These are phyloP conservation scores for Moricandia moricandioides DNA, from an alignment of 345 rosid genomes.

Conservation along the genomic window DNA sequence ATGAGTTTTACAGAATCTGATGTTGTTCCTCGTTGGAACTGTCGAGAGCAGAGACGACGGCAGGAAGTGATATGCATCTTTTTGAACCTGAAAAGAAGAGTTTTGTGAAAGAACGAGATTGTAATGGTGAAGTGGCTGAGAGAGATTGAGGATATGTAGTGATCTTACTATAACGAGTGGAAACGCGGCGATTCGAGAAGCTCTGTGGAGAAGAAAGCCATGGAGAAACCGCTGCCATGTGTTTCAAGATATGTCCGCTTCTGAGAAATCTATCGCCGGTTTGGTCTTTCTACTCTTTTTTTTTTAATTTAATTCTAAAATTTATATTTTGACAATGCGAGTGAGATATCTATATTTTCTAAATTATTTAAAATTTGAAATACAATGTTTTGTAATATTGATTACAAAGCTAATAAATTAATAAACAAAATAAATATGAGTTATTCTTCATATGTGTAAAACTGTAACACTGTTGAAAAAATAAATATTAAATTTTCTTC, in stretches of 20 bases:
- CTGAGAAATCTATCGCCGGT: slow-evolving; percentile 11
- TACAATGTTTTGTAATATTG: not conserved
- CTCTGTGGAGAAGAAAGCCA: slow-evolving; percentile 35
- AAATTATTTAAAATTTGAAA: not conserved
- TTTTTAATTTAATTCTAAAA: no score
- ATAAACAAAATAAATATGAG: not conserved
- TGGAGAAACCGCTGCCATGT: slow-evolving; percentile 58
- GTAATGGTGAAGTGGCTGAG: not conserved
- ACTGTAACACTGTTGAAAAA: not conserved
- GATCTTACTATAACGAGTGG: slow-evolving; percentile 8
- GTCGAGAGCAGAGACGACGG: slow-evolving; percentile 23
- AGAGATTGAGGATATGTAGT: slow-evolving; percentile 1
- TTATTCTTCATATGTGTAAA: not conserved
- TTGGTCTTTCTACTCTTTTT: not conserved
- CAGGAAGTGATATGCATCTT: slow-evolving; percentile 25
- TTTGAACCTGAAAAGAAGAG: slow-evolving; percentile 19
- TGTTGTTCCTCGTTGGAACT: slow-evolving; percentile 13
- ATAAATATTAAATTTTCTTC: no score
- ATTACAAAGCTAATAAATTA: not conserved
- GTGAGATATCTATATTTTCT: not conserved
- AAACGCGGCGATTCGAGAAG: slow-evolving; percentile 33
- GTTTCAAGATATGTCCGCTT: slow-evolving; percentile 31
- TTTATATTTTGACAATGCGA: not conserved
- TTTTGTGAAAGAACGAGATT: slow-evolving; percentile 6
- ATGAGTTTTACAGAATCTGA: not conserved